phyloP scores from a whole-genome alignment of 257 asterid genomes.

The Cinchona pubescens region DNA sequence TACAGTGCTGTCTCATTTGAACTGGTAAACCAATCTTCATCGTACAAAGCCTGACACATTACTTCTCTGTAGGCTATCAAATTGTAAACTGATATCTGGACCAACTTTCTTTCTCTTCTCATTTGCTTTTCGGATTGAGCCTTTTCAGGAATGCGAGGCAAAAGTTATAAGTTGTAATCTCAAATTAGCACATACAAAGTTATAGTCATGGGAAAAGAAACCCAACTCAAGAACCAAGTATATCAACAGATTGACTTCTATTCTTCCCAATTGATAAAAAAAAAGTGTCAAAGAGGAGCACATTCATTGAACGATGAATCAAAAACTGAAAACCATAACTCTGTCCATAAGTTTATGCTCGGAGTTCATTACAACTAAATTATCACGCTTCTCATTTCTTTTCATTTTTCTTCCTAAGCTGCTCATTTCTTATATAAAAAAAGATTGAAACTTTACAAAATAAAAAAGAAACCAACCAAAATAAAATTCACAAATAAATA shows the following conservation, averaged over 20 bases:
- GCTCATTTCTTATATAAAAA: not conserved
- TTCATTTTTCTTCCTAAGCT: too few species aligned
- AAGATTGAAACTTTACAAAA: not conserved
- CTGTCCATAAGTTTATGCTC: too few species aligned
- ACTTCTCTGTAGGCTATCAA: not conserved
- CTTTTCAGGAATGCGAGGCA: not conserved
- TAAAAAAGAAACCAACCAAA: not conserved
- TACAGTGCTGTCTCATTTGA: not conserved
- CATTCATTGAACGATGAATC: not conserved
- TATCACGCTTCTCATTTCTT: not conserved
- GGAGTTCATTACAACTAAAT: not conserved
- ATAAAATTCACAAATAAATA: not conserved
- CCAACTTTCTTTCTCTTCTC: not conserved
- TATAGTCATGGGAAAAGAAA: not conserved
- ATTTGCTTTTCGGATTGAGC: too few species aligned
- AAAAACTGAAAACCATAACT: not conserved
- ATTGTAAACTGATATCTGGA: too few species aligned
- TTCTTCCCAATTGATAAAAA: not conserved
- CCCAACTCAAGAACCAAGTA: not conserved
- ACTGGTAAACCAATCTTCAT: not conserved
- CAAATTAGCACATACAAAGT: not conserved
- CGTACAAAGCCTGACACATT: too few species aligned
- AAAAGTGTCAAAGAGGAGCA: not conserved
- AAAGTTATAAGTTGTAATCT: too few species aligned
- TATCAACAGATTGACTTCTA: not conserved